These are phyloP conservation scores for Chlorencoelia australis DNA, from an alignment of 2,329 filamentous ascomycete species.

Conservation along the genomic window DNA sequence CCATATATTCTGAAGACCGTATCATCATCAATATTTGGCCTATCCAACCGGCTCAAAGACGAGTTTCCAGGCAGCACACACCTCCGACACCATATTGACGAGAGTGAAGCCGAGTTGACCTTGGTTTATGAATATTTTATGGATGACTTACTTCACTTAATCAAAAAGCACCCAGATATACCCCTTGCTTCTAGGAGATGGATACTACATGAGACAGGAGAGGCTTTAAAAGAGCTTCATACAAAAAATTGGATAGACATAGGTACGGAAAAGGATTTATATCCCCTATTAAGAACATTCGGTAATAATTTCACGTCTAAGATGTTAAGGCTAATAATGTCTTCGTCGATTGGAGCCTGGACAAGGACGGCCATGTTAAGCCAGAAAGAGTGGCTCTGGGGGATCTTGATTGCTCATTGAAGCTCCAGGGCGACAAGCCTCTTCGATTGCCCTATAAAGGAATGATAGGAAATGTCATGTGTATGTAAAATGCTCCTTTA, in stretches of 20 bases:
- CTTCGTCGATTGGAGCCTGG: constrained; percentile 8
- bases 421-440: constrained; percentile 8
- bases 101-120: not conserved
- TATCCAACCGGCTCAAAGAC: not conserved
- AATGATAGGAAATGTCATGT: constrained; percentile 14
- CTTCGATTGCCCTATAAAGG: too few species aligned
- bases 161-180: not conserved
- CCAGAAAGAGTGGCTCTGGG: constrained; percentile 5
- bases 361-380: constrained; percentile 2
- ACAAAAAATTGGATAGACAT: constrained; percentile 11
- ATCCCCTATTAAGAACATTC: not conserved
- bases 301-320: not conserved
- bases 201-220: constrained; percentile 2
- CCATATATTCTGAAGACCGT: not conserved
- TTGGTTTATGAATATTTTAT: constrained; percentile 1
- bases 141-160: constrained; percentile 1
- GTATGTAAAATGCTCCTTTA: too few species aligned
- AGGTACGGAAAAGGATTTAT: constrained; percentile 7
- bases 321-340: constrained; percentile 8
- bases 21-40: constrained; percentile 1
- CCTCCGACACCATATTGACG: constrained; percentile 1
- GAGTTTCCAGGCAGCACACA: not conserved
- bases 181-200: constrained; percentile 1
- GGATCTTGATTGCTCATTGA: constrained; percentile 10
- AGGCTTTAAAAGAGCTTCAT: constrained; percentile 9